Conservation (phyloP, 2,329 filamentous ascomycete species). For the Beauveria caledonica region DNA sequence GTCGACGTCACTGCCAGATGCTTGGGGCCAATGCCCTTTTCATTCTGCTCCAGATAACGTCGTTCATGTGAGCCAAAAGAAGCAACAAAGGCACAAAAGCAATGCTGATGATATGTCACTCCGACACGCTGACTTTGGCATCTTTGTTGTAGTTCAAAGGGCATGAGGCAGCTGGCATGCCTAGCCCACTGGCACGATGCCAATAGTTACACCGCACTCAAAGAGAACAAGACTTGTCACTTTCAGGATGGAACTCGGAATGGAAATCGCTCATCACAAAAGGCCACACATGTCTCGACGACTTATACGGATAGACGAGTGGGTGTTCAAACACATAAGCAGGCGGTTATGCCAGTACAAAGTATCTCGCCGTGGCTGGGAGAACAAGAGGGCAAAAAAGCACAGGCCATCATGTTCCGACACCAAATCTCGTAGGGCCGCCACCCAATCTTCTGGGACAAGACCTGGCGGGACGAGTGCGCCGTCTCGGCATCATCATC, state of each 20-base stretch:
- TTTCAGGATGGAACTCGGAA: not conserved
- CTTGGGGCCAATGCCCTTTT: not conserved
- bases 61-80: no score
- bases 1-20: not conserved
- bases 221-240: not conserved
- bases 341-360: no score
- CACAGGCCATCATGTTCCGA: not conserved
- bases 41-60: not conserved
- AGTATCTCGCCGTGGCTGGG: not conserved
- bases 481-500: not conserved
- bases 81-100: no score
- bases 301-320: no score
- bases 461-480: not conserved
- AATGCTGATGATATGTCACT: not conserved
- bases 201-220: not conserved
- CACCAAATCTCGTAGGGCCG: not conserved
- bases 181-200: not conserved
- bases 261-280: not conserved
- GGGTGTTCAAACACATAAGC: no score
- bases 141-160: not conserved
- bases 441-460: slow-evolving; percentile 5
- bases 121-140: no score
- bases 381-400: not conserved
- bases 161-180: not conserved
- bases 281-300: not conserved